These are phyloP conservation scores for Blumeriella jaapii DNA, from an alignment of 2,329 filamentous ascomycete genomes.

Conservation along the genomic window DNA sequence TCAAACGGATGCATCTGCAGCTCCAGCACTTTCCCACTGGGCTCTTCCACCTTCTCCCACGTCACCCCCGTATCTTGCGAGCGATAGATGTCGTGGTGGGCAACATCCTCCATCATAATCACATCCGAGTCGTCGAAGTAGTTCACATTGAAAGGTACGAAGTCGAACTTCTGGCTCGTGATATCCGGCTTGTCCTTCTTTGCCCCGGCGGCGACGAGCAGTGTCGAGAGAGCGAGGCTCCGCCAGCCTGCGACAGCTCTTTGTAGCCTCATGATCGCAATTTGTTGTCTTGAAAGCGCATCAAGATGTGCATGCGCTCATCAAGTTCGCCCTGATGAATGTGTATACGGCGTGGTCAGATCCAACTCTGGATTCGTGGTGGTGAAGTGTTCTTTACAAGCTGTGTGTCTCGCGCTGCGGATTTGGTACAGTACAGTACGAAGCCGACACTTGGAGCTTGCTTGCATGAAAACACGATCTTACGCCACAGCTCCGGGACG, in stretches of 20 bases:
- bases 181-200: slow-evolving; percentile 46
- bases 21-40: slow-evolving; percentile 47
- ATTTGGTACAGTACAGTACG: no score
- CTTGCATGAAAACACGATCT: no score
- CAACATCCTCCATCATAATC: slow-evolving; percentile 60
- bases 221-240: slow-evolving; percentile 21
- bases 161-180: slow-evolving; percentile 51
- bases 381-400: no score
- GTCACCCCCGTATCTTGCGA: slow-evolving; percentile 69
- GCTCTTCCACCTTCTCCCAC: slow-evolving; percentile 57
- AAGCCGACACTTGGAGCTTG: no score
- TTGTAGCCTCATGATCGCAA: slow-evolving; percentile 27
- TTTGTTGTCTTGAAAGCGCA: slow-evolving; percentile 20
- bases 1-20: slow-evolving; percentile 73
- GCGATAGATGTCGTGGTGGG: slow-evolving; percentile 56
- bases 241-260: slow-evolving; percentile 22
- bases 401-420: no score
- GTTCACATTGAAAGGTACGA: slow-evolving; percentile 57
- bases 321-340: slow-evolving; percentile 11
- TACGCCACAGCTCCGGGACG: no score
- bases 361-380: slow-evolving; percentile 8
- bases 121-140: slow-evolving; percentile 89
- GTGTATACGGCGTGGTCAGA: neutral
- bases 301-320: slow-evolving; percentile 22
- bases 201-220: slow-evolving; percentile 21